Percentiles rank a stretch among this genome's conserved stretches.
phyloP scores from a whole-genome alignment of 1,284 basidiomycete genomes.

The Trichosporon ovoides region DNA sequence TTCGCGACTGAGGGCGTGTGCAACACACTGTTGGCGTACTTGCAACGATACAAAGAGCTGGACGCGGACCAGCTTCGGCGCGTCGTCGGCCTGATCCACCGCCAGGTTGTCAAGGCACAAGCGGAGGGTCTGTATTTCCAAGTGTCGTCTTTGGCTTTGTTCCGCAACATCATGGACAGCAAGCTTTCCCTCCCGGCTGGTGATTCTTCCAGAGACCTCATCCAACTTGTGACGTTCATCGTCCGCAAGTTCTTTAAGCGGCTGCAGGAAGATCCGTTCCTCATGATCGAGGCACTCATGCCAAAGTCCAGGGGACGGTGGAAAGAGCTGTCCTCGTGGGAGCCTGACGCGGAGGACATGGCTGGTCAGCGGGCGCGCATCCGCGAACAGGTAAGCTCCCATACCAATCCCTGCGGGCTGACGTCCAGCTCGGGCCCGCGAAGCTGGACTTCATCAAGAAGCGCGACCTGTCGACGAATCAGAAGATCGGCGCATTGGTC shows the following conservation, averaged over 20 bases:
- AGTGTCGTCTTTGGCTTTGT: slow-evolving; percentile 75
- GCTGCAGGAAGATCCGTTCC: slow-evolving; percentile 69
- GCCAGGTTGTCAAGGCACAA: slow-evolving; percentile 79
- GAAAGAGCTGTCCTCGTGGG: slow-evolving; percentile 75
- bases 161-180: slow-evolving; percentile 73
- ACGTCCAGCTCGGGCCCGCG: slow-evolving; percentile 45
- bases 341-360: slow-evolving; percentile 38
- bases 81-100: slow-evolving; percentile 76
- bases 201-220: slow-evolving; percentile 72
- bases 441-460: slow-evolving; percentile 82
- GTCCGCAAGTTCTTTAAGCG: slow-evolving; percentile 88
- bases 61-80: slow-evolving; percentile 76
- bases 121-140: slow-evolving; percentile 90
- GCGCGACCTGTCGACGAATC: slow-evolving; percentile 67
- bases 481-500: slow-evolving; percentile 80
- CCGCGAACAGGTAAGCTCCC: slow-evolving; percentile 42
- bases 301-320: slow-evolving; percentile 79
- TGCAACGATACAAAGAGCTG: slow-evolving; percentile 75
- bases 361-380: slow-evolving; percentile 47
- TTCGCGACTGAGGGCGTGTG: slow-evolving; percentile 79
- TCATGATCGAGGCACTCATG: slow-evolving; percentile 82
- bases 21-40: slow-evolving; percentile 71
- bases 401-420: not conserved
- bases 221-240: slow-evolving; percentile 74
- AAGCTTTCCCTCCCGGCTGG: slow-evolving; percentile 68